phyloP scores from a whole-genome alignment of 768 basidiomycete species.

The Tylopilus plumbeoviolaceoides region DNA sequence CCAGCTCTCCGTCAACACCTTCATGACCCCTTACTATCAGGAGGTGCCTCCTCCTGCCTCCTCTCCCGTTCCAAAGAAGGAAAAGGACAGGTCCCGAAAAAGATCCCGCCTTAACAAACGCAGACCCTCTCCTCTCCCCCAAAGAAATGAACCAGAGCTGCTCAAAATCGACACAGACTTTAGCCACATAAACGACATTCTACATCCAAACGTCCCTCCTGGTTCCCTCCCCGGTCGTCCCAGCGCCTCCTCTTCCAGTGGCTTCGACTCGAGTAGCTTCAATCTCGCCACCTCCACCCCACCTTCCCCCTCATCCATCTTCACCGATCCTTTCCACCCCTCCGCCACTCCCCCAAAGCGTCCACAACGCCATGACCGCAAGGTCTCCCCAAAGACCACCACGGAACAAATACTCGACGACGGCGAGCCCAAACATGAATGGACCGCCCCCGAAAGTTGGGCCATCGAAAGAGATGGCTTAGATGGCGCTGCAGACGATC shows the following conservation, averaged over 20 bases:
- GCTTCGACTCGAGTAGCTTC: slow-evolving; percentile 30
- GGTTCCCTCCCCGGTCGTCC: slow-evolving; percentile 13
- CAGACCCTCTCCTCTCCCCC: slow-evolving; percentile 14
- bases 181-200: slow-evolving; percentile 78
- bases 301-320: slow-evolving; percentile 34
- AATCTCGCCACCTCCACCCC: slow-evolving; percentile 38
- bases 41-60: slow-evolving; percentile 3
- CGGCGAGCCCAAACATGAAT: slow-evolving; percentile 34
- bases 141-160: slow-evolving; percentile 28
- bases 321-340: slow-evolving; percentile 36
- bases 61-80: slow-evolving; percentile 24
- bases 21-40: slow-evolving; percentile 7
- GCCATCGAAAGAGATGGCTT: slow-evolving; percentile 52
- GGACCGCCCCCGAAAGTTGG: slow-evolving; percentile 79
- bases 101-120: slow-evolving; percentile 23
- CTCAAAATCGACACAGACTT: slow-evolving; percentile 27
- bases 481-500: slow-evolving; percentile 33
- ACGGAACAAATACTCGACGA: slow-evolving; percentile 7
- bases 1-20: slow-evolving; percentile 25
- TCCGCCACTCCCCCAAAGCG: slow-evolving; percentile 18
- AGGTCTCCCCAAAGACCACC: slow-evolving; percentile 51
- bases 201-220: slow-evolving; percentile 38
- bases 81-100: slow-evolving; percentile 20
- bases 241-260: slow-evolving; percentile 15
- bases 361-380: slow-evolving; percentile 30